Conservation (phyloP, 306 rosid genomes). For the Aeschynomene evenia region DNA sequence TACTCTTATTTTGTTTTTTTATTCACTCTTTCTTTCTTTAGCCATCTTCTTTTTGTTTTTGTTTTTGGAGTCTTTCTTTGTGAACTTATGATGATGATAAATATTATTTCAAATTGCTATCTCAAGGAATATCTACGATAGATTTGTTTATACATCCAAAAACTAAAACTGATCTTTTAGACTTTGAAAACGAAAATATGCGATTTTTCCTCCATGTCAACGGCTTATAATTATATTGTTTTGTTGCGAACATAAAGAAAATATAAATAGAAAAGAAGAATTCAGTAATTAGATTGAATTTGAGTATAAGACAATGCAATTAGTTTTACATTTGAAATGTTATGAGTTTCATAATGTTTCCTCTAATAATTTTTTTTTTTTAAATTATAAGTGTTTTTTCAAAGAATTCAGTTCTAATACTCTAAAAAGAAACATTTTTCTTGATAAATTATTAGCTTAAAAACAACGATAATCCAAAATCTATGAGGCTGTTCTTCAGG, state of each 20-base stretch:
- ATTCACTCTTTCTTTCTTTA: too few species aligned
- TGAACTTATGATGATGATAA: neutral
- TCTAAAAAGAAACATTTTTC: too few species aligned
- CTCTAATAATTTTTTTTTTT: too few species aligned
- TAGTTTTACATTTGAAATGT: neutral
- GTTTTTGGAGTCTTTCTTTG: neutral
- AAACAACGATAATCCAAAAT: too few species aligned
- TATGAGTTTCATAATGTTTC: neutral
- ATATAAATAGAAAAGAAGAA: neutral
- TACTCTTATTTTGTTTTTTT: conserved; percentile 13
- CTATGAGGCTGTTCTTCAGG: neutral
- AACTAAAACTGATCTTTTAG: too few species aligned
- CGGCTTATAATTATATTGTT: neutral
- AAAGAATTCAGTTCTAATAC: too few species aligned
- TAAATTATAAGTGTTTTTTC: too few species aligned
- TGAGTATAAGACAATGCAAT: neutral
- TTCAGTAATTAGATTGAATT: neutral
- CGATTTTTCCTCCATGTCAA: neutral
- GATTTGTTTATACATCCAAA: neutral
- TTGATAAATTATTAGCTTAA: too few species aligned
- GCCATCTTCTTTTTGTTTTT: too few species aligned
- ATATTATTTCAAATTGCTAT: too few species aligned
- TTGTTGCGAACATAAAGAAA: too few species aligned
- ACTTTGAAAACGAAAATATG: neutral
- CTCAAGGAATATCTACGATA: neutral